Evolutionary conservation across 108 stramenopile genomes (phyloP).

Genomic region (Nitzschia palea): DNA sequence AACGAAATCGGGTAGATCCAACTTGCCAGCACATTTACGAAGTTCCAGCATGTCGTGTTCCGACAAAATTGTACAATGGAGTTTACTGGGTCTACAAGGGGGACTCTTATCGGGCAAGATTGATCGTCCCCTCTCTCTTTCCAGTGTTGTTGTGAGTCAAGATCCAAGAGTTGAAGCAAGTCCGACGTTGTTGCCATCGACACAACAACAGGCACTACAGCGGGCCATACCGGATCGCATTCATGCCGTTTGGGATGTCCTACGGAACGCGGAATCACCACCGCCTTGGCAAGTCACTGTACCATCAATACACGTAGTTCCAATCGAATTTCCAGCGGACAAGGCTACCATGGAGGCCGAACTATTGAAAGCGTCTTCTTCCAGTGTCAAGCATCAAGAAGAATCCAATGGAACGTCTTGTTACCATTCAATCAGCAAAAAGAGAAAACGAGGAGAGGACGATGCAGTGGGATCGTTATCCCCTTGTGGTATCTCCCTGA

Average conservation of each 20-base stretch:
- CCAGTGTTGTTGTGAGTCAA: slow-evolving; percentile 63
- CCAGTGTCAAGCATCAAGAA: too few species aligned
- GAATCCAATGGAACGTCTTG: too few species aligned
- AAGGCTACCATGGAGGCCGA: slow-evolving; percentile 23
- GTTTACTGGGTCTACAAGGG: slow-evolving; percentile 82
- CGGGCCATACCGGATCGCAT: slow-evolving; percentile 58
- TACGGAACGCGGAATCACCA: background rate
- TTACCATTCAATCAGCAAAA: background rate
- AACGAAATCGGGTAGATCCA: slow-evolving; percentile 89
- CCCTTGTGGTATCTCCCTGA: slow-evolving; percentile 50
- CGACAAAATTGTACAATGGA: slow-evolving; percentile 88
- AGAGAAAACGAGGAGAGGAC: slow-evolving; percentile 12
- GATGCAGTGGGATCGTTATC: slow-evolving; percentile 1
- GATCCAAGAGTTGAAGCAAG: slow-evolving; percentile 44
- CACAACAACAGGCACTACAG: slow-evolving; percentile 55
- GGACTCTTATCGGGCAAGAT: slow-evolving; percentile 42
- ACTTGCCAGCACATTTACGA: slow-evolving; percentile 70
- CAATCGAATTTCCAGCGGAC: slow-evolving; percentile 8
- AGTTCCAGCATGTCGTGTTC: slow-evolving; percentile 88
- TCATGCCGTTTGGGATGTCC: slow-evolving; percentile 7
- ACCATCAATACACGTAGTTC: slow-evolving; percentile 23
- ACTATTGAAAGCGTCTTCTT: too few species aligned
- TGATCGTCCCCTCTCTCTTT: slow-evolving; percentile 51
- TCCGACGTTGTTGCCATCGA: too few species aligned
- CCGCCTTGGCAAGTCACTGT: background rate